phyloP scores from a whole-genome alignment of 169 alveolate species.

The Miamiensis avidus region DNA sequence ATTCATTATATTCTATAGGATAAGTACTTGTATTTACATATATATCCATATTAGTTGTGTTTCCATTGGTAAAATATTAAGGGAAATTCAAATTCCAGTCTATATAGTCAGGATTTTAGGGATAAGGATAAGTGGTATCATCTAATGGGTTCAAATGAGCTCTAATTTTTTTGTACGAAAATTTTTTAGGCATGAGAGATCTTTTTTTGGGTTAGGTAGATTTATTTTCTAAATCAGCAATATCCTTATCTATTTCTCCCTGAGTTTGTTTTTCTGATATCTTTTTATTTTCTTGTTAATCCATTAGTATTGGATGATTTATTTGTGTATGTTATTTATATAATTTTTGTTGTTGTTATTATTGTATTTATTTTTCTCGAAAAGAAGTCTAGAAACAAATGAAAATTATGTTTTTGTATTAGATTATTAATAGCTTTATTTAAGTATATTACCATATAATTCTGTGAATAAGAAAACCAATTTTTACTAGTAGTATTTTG shows the following conservation, averaged over 20 bases:
- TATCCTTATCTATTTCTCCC: not conserved
- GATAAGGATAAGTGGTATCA: constrained; percentile 69
- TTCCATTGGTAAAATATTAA: constrained; percentile 55
- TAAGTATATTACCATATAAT: too few species aligned
- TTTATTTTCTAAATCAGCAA: not conserved
- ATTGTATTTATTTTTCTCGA: too few species aligned
- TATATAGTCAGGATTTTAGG: constrained; percentile 66
- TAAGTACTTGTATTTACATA: constrained; percentile 42
- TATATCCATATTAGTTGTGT: constrained; percentile 44
- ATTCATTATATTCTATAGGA: constrained; percentile 43
- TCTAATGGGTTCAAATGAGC: constrained; percentile 86
- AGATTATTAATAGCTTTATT: too few species aligned
- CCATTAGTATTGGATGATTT: too few species aligned
- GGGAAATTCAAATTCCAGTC: constrained; percentile 83
- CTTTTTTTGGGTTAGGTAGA: not conserved
- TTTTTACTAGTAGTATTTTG: too few species aligned
- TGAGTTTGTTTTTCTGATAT: too few species aligned
- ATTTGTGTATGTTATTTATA: too few species aligned
- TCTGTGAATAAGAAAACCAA: too few species aligned
- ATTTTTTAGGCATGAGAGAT: constrained; percentile 73
- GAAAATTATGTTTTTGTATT: too few species aligned
- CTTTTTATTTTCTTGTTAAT: too few species aligned
- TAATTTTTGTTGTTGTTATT: too few species aligned
- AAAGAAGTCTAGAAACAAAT: too few species aligned
- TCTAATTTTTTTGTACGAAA: constrained; percentile 73